Conservation (phyloP, 1,284 basidiomycete genomes). For the Rhodofomes roseus region DNA sequence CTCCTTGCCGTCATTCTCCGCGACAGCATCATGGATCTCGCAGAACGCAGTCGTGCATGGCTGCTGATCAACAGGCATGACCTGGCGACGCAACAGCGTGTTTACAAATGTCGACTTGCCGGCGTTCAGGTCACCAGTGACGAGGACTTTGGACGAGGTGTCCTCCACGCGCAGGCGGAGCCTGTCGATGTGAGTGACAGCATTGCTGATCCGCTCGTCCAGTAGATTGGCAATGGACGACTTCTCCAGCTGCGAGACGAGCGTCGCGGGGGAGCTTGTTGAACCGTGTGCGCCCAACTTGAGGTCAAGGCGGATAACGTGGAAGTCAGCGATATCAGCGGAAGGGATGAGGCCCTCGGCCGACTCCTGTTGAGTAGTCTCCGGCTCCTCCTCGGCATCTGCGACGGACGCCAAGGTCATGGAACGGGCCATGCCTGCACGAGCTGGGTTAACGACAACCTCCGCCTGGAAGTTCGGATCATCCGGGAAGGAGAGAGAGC, state of each 20-base stretch:
- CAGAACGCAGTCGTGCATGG: constrained; percentile 98
- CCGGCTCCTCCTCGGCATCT: constrained; percentile 35
- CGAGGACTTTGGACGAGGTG: constrained; percentile 92
- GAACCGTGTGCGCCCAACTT: constrained; percentile 80
- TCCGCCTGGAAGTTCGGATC: constrained; percentile 68
- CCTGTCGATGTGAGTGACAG: constrained; percentile 81
- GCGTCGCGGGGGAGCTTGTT: constrained; percentile 66
- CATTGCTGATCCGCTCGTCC: constrained; percentile 79
- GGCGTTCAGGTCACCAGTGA: constrained; percentile 98
- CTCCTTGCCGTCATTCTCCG: constrained; percentile 77
- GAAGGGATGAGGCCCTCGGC: constrained; percentile 41
- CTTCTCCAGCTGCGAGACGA: constrained; percentile 91
- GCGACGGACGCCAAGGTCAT: constrained; percentile 52
- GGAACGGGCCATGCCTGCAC: constrained; percentile 49
- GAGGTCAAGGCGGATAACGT: constrained; percentile 88
- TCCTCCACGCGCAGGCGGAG: constrained; percentile 87
- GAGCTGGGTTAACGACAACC: constrained; percentile 53
- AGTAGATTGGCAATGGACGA: constrained; percentile 90
- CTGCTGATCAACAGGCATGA: constrained; percentile 98
- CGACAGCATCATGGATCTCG: constrained; percentile 87
- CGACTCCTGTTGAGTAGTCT: constrained; percentile 32
- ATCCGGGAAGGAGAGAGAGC: constrained; percentile 80
- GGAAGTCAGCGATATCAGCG: constrained; percentile 56
- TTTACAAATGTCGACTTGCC: constrained; percentile 99
- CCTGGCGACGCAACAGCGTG: constrained; percentile 81